Base-by-base conservation (phyloP, 164 flowering plant species). In the Warburgia ugandensis region DNA sequence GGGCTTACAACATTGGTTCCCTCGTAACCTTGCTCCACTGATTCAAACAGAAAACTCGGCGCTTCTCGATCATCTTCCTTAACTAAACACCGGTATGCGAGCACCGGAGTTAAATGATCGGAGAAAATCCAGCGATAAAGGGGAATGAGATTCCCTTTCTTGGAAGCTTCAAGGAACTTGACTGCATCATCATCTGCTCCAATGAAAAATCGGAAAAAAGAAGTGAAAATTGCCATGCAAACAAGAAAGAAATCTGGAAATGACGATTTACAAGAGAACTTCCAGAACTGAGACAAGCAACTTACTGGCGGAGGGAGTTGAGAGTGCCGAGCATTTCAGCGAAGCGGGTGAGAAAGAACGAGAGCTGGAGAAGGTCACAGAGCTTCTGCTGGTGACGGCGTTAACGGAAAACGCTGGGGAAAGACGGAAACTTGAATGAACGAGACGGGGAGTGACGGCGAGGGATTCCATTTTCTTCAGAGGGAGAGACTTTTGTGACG, bases 61-160 rank as follows among this genome's bases (percentile, higher is more conserved):
- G 89, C 76, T 6, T 86, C 92, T 38, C 86, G 64, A 6, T 86
- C 89, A 45, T 81, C 89, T 58, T 86, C 92, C 65, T 72, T 76
- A 2, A 86, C 92, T 57, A 86, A 63, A 48, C 92, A 86, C n/a
- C 95, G 76, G 52, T 86, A 86, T 5, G 95, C 95, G 1, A 86
- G 70, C 20, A 86, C 83, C 2, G 95, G 95, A 3, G 84, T 86
- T 45, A 86, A 61, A 45, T 84, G 92, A 63, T 86, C 96, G 1
- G 83, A 78, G 58, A 84, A 84, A 44, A 84, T 72, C 44, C 76
- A 69, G 21, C 74, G 66, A 48, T 59, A 70, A 4, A 86, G 55
- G 9, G 96, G 92, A 48, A 86, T 57, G 39, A 84, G 65, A 60
- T 86, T 86, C 36, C 82, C 86, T 0, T 66, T 60, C 66, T 74